Base-by-base conservation (phyloP, 805 yeast genomes). In the Vanderwaltozyma yarrowii region DNA sequence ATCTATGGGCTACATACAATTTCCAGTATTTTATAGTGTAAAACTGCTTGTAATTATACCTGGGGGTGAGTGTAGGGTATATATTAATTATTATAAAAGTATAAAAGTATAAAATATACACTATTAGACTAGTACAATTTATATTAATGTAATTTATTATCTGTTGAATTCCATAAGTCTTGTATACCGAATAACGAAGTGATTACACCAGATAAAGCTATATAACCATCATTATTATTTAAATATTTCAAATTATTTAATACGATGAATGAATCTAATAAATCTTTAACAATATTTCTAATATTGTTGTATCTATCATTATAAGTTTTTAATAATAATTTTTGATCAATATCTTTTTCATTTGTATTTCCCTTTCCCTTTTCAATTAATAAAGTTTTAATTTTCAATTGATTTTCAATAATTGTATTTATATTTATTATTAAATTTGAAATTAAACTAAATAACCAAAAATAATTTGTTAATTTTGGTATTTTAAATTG, bases 201-300 rank as follows among this genome's bases (percentile, higher is more conserved):
- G 42, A 83, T 63, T 19, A 81, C 71, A 56, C 97, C 97, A 28
- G 92, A 86, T 41, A 78, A 63, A 27, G 94, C 96, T 36, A 86
- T 74, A 30, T 78, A 69, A 35, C 94, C 92, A 50, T 88, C 96
- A 56, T 77, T 74, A 50, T 76, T 65, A 48, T 68, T 67, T 49
- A 81, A 64, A 61, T 67, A 63, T 40, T 72, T 69, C 60, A 83
- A 71, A 38, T 77, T 73, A 60, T 81, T 77, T 54, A 79, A 64
- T 11, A 92, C 94, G 51, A 88, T 79, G 45, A 81, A 68, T 45
- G 74, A 56, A 62, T 88, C 96, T 44, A 81, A 70, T 10, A 71
- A 57, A 56, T 86, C 89, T 84, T 89, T 83, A 21, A 80, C 60
- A 43, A 85, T 63, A 62, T 77, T 83, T 51, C 79, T 71, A 48